Percentiles rank a stretch among this genome's conserved stretches.
These are phyloP conservation scores for Vaccinium vitisidaea DNA, from an alignment of 148 eudicot genomes.

Conservation along the genomic window DNA sequence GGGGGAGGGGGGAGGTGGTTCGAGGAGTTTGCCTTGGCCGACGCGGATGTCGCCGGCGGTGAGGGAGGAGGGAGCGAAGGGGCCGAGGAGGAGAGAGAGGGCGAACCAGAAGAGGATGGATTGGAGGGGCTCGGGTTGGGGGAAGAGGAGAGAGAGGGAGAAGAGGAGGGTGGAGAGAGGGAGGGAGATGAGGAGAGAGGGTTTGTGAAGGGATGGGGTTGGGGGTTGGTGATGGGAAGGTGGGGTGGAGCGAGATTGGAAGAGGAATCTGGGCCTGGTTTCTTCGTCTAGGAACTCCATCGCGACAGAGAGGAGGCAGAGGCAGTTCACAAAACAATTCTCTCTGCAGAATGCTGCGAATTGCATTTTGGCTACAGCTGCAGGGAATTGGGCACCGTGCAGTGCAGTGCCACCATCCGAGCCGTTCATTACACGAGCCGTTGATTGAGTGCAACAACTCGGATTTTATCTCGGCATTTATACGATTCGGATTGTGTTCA, in stretches of 20 bases:
- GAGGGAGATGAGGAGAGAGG: conserved; percentile 47
- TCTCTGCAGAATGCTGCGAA: no score
- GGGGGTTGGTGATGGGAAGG: conserved; percentile 22
- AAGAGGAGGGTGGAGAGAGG: conserved; percentile 49
- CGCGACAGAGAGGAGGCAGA: not conserved
- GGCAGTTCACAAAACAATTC: no score
- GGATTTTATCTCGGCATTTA: no score
- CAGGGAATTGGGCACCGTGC: no score
- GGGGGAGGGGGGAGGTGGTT: conserved; percentile 22
- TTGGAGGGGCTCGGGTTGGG: conserved; percentile 52
- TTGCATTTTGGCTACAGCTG: no score
- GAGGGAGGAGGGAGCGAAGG: conserved; percentile 75
- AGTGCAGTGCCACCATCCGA: no score
- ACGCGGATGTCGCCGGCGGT: conserved; percentile 81
- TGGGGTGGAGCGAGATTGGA: conserved; percentile 56
- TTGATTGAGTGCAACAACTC: no score
- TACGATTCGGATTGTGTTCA: no score
- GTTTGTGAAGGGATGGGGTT: conserved; percentile 30
- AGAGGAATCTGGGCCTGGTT: conserved; percentile 57
- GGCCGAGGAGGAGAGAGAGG: conserved; percentile 74
- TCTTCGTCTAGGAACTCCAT: conserved; percentile 97
- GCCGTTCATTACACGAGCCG: no score
- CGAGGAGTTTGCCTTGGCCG: conserved; percentile 48
- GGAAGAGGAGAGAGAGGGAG: conserved; percentile 36
- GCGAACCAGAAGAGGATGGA: conserved; percentile 63